These are phyloP conservation scores for Dichomitus squalens DNA, from an alignment of 1,284 basidiomycete genomes.

Conservation along the genomic window DNA sequence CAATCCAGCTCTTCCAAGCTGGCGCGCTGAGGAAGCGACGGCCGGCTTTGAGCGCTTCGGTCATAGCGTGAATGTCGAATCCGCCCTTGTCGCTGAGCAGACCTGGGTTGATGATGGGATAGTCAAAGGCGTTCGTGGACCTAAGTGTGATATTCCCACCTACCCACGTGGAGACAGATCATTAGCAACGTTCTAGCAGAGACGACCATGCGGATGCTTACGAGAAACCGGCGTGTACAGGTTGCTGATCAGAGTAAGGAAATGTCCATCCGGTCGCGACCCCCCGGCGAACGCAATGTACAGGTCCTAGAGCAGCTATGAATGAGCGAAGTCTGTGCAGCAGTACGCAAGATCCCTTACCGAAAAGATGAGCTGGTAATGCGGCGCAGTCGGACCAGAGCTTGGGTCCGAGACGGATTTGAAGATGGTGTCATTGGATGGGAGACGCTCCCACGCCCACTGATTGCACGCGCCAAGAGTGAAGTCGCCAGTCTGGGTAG, in stretches of 20 bases:
- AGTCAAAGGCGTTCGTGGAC: slow-evolving; percentile 23
- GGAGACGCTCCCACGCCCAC: slow-evolving; percentile 16
- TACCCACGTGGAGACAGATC: slow-evolving; percentile 15
- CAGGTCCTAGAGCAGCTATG: too few relatives aligned
- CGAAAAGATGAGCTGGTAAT: slow-evolving; percentile 19
- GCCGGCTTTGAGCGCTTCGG: slow-evolving; percentile 19
- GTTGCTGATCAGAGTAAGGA: slow-evolving; percentile 12
- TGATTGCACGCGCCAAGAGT: slow-evolving; percentile 11
- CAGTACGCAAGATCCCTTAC: too few relatives aligned
- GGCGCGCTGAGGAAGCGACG: slow-evolving; percentile 23
- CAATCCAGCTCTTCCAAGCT: slow-evolving; percentile 16
- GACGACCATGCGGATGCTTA: too few relatives aligned
- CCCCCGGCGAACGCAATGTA: slow-evolving; percentile 7
- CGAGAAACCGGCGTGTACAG: slow-evolving; percentile 17
- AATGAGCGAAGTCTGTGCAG: too few relatives aligned
- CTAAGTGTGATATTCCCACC: slow-evolving; percentile 27
- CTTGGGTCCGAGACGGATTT: slow-evolving; percentile 14
- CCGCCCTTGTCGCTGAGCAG: slow-evolving; percentile 20
- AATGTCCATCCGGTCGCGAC: slow-evolving; percentile 6
- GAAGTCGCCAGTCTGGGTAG: slow-evolving; percentile 6
- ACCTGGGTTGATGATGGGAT: slow-evolving; percentile 27
- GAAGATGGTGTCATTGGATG: slow-evolving; percentile 3
- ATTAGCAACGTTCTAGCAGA: too few relatives aligned
- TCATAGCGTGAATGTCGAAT: slow-evolving; percentile 25
- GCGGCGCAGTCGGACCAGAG: slow-evolving; percentile 20